phyloP scores from a whole-genome alignment of 768 basidiomycete species.

The Russula earlei region DNA sequence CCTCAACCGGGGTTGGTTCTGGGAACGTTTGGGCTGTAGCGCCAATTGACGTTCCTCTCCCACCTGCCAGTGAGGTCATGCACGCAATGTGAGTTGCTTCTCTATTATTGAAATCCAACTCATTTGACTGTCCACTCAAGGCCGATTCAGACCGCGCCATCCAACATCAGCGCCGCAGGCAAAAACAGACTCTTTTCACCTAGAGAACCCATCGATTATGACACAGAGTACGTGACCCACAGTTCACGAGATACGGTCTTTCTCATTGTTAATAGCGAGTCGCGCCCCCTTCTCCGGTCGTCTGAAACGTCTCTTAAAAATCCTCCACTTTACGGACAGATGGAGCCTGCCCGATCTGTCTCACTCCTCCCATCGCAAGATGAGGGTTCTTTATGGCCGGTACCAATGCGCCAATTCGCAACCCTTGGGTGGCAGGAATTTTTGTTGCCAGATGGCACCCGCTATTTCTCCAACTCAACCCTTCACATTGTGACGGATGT shows the following conservation, averaged over 20 bases:
- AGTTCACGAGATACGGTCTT: constrained; percentile 1
- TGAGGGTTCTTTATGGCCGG: constrained; percentile 19
- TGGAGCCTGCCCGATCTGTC: constrained; percentile 7
- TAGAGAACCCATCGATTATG: constrained; percentile 4
- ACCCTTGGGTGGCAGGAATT: constrained; percentile 70
- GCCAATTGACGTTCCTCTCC: constrained; percentile 14
- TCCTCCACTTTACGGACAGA: constrained; percentile 19
- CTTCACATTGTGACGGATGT: constrained; percentile 60
- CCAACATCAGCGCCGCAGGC: constrained; percentile 4
- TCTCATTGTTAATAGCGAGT: constrained; percentile 34
- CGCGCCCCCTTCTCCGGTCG: constrained; percentile 40
- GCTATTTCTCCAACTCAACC: constrained; percentile 62
- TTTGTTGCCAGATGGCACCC: constrained; percentile 59
- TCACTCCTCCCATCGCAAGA: constrained; percentile 20
- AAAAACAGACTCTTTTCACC: constrained; percentile 1
- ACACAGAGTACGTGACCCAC: constrained; percentile 24
- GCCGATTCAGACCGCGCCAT: constrained; percentile 14
- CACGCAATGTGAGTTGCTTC: constrained; percentile 6
- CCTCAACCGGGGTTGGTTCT: neutral
- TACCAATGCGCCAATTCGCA: constrained; percentile 24
- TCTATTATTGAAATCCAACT: neutral
- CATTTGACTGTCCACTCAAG: neutral
- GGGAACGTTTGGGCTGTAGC: constrained; percentile 3
- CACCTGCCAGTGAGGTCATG: constrained; percentile 5
- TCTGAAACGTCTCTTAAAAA: constrained; percentile 24